Conservation (phyloP, 257 asterid genomes). For the Solanum virginianum region DNA sequence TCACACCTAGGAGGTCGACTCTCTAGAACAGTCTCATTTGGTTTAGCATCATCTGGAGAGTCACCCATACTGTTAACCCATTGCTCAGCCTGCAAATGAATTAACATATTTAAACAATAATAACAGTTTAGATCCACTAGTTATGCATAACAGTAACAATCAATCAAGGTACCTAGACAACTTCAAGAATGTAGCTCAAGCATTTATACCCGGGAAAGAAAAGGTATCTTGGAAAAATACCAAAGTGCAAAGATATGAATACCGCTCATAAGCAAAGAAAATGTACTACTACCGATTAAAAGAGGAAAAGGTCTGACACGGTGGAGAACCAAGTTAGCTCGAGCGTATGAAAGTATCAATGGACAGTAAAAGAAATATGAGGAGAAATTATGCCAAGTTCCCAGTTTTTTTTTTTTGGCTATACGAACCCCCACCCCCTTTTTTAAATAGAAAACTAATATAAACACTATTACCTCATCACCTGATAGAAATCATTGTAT, state of each 20-base stretch:
- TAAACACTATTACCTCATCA: not conserved
- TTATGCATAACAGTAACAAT: not conserved
- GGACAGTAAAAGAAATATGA: not conserved
- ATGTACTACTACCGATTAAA: not conserved
- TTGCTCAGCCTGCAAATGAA: slow-evolving; percentile 56
- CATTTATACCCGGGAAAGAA: not conserved
- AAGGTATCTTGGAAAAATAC: not conserved
- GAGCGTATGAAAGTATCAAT: not conserved
- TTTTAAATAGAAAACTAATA: not conserved
- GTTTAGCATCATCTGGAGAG: slow-evolving; percentile 18
- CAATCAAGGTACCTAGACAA: not conserved
- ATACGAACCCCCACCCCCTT: not conserved
- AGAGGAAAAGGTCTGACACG: not conserved
- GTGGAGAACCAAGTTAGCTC: not conserved
- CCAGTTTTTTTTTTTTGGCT: not conserved
- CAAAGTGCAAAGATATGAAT: not conserved
- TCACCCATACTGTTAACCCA: slow-evolving; percentile 67
- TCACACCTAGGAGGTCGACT: slow-evolving; percentile 73
- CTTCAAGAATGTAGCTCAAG: not conserved
- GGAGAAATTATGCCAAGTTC: not conserved
- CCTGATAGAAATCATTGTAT: not conserved
- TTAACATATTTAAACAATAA: not conserved
- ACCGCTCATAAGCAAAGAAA: not conserved
- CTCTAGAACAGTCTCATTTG: slow-evolving; percentile 29
- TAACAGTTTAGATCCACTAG: not conserved